These are phyloP conservation scores for Ceratobasidium sp. DNA, from an alignment of 1,284 basidiomycete species.

Conservation along the genomic window DNA sequence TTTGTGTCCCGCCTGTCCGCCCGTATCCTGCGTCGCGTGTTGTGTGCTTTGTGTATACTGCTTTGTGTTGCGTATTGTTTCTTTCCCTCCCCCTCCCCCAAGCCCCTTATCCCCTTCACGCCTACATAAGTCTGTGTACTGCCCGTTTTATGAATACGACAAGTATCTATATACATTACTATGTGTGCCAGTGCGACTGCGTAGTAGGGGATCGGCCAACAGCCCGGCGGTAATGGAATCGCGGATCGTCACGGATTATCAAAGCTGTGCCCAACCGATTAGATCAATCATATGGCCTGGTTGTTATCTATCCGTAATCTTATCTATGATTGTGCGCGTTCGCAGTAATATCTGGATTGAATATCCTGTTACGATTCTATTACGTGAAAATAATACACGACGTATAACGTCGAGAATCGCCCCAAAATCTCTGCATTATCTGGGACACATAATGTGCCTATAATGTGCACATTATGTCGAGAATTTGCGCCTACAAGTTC, in stretches of 20 bases:
- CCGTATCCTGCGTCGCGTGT: not conserved
- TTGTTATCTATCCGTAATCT: not conserved
- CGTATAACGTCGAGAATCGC: not conserved
- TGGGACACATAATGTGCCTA: not conserved
- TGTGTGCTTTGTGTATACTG: not conserved
- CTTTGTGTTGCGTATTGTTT: not conserved
- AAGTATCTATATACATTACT: not conserved
- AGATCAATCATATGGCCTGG: not conserved
- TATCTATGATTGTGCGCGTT: not conserved
- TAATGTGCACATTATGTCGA: not conserved
- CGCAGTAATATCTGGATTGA: not conserved
- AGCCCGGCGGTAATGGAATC: not conserved
- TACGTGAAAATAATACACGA: not conserved
- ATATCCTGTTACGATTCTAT: not conserved
- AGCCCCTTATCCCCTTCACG: too few relatives aligned
- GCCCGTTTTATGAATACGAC: not conserved
- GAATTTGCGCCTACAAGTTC: conserved; percentile 1
- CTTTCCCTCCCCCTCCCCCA: not conserved
- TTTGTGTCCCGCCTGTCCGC: not conserved
- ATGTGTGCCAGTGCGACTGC: not conserved
- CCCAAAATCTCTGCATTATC: conserved; percentile 9
- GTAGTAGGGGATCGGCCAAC: not conserved
- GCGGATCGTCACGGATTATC: too few relatives aligned
- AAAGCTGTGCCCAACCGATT: too few relatives aligned
- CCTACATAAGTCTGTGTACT: too few relatives aligned